Evolutionary conservation across 176 grass and related monocot species (phyloP).

Genomic region (Tuctoria greenei): DNA sequence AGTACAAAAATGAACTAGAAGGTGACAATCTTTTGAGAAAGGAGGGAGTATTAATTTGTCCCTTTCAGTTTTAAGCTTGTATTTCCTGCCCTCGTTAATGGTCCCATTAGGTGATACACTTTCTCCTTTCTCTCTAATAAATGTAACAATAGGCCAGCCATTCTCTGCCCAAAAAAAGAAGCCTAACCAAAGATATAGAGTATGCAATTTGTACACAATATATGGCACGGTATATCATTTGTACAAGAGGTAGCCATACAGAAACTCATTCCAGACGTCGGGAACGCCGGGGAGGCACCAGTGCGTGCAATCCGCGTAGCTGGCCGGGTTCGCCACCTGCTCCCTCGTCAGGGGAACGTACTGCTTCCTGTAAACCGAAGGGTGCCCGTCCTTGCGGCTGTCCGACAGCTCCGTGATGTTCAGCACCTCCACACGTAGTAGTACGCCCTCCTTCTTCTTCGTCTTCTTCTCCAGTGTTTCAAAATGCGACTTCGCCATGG

Average conservation of each 20-base stretch:
- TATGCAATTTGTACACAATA: background rate
- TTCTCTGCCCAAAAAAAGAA: conserved; percentile 4
- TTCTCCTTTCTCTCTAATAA: background rate
- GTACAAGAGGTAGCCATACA: conserved; percentile 49
- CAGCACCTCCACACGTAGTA: conserved; percentile 62
- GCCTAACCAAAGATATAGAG: background rate
- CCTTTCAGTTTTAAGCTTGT: background rate
- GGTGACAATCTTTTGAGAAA: no score
- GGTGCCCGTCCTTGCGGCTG: conserved; percentile 72
- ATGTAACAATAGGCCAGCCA: background rate
- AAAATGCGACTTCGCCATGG: conserved; percentile 37
- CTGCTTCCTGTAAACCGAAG: conserved; percentile 48
- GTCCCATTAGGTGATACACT: background rate
- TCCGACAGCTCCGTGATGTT: conserved; percentile 73
- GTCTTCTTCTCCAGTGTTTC: conserved; percentile 38
- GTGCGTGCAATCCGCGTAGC: conserved; percentile 70
- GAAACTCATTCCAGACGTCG: conserved; percentile 74
- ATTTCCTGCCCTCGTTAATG: no score
- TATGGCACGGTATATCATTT: conserved; percentile 1
- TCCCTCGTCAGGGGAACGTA: conserved; percentile 39
- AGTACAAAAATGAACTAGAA: no score
- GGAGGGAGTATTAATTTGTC: no score
- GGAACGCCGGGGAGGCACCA: conserved; percentile 83
- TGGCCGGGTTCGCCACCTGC: conserved; percentile 48
- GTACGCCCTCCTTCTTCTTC: no score